Evolutionary conservation across 2,329 filamentous ascomycete genomes (phyloP), one percentile per base, ranked within the genome.

Genomic region (Microsporum audouinii): DNA sequence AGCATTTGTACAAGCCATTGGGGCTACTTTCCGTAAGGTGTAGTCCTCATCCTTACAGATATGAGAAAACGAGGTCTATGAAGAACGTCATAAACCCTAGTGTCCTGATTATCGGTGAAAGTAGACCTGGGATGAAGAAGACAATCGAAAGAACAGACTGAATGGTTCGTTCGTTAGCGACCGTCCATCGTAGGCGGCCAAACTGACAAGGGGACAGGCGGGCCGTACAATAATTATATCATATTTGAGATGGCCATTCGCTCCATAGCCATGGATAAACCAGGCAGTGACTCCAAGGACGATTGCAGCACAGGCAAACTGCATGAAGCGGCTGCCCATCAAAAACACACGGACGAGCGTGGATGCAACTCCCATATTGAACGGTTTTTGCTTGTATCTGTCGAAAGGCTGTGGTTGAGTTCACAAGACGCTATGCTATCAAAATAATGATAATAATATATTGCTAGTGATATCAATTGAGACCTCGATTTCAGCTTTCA

Each of bases 41-140:
- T 23, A 23, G 17, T 23, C 17, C 17, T 14, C n/a, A 38, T 27
- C 31, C 71, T 27, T 69, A 77, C 72, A 79, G 72, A 62, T 78
- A 78, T 5, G 75, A 77, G 69, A 78, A 78, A 63, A 77, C 63
- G 7, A 77, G 66, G 65, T 78, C 76, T 57, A 77, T 73, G 0
- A 65, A 63, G 27, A 76, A 70, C 2, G 75, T 71, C 56, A 74
- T 69, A 61, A 70, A 73, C 68, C 70, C 70, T 27, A 71, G 63
- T 2, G 60, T 67, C 7, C 70, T 70, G 62, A 75, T 61, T 68
- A 78, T 76, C 0, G 72, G 76, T 29, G 70, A 78, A 57, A 73
- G 61, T 62, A 79, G 72, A 23, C 70, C 74, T 2, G 75, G 75
- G 4, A 76, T 63, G 69, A 78, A 74, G 67, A 77, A 77, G 59